Evolutionary conservation across 2,329 filamentous ascomycete species (phyloP).

Genomic region (Alternaria infectoria): DNA sequence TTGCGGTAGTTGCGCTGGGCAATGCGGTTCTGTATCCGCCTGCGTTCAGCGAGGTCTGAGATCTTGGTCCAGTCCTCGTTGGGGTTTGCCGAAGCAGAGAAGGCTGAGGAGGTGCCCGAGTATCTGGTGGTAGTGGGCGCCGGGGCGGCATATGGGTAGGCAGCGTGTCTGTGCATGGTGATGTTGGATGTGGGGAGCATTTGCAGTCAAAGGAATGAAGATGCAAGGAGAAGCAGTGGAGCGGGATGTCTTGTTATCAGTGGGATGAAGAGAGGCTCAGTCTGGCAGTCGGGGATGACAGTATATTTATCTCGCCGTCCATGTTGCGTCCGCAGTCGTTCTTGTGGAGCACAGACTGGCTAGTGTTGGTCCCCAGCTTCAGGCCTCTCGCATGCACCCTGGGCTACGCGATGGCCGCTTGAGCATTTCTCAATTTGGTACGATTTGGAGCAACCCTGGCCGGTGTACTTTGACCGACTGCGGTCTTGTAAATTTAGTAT

Average conservation of each 20-base stretch:
- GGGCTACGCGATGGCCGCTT: constrained; percentile 29
- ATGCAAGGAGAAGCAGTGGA: too few species aligned
- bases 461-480: constrained; percentile 35
- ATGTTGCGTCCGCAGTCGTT: constrained; percentile 33
- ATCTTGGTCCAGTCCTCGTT: constrained; percentile 99
- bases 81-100: constrained; percentile 90
- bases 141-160: constrained; percentile 52
- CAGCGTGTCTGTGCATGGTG: constrained; percentile 54
- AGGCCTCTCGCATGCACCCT: constrained; percentile 36
- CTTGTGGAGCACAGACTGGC: constrained; percentile 36
- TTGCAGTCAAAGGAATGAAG: constrained; percentile 20
- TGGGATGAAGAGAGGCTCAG: constrained; percentile 33
- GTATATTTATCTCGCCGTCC: constrained; percentile 41
- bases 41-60: constrained; percentile 90
- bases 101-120: constrained; percentile 88
- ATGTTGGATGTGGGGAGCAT: constrained; percentile 28
- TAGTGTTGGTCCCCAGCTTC: constrained; percentile 39
- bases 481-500: constrained; percentile 41
- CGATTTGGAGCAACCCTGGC: constrained; percentile 31
- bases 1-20: constrained; percentile 97
- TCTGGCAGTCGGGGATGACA: constrained; percentile 30
- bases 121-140: constrained; percentile 61
- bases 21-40: constrained; percentile 96
- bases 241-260: constrained; percentile 19
- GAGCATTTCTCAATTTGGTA: constrained; percentile 33